Evolutionary conservation across 805 yeast genomes (phyloP), one percentile per base, ranked within the genome.

Genomic region (Saccharomycopsis schoenii): DNA sequence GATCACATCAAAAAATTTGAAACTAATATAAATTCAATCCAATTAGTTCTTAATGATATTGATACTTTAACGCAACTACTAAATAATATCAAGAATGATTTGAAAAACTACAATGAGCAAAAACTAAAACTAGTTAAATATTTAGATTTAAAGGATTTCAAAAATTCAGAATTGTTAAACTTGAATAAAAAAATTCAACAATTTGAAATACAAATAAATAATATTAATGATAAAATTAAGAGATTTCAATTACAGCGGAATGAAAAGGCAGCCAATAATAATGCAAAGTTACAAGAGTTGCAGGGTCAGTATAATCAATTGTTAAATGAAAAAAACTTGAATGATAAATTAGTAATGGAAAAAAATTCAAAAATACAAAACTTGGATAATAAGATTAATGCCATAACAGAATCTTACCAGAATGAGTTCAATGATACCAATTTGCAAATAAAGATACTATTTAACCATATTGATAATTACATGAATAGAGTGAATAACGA

Each of bases 381-480:
- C 19, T 69, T 77, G n/a, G 77, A 77, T 62, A 69, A 68, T 10
- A 71, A 71, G 55, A 78, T 77, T 43, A 66, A 66, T 65, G 66
- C 65, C 1, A 24, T 70, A 63, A 69, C 70, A 58, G 65, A 65
- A 36, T 75, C 75, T 6, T 77, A 72, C 61, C 75, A 76, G 56
- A 68, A 68, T 39, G 83, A 80, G 61, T 70, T 69, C 14, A 71
- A 74, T 56, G 76, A 74, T 50, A 71, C 78, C 17, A 76, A 74
- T 58, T 65, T 66, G 17, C 70, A 70, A 58, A 61, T 70, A 11
- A 67, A 66, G 58, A 36, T 69, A 34, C 64, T 68, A 55, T 62
- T 66, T 60, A 67, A 66, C 17, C 72, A 69, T 54, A 64, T 69
- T 51, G 70, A 68, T 14, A 43, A 57, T 12, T 63, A 63, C 25